Conservation (phyloP, 208 protist genomes). For the Trypanosoma rangeli region DNA sequence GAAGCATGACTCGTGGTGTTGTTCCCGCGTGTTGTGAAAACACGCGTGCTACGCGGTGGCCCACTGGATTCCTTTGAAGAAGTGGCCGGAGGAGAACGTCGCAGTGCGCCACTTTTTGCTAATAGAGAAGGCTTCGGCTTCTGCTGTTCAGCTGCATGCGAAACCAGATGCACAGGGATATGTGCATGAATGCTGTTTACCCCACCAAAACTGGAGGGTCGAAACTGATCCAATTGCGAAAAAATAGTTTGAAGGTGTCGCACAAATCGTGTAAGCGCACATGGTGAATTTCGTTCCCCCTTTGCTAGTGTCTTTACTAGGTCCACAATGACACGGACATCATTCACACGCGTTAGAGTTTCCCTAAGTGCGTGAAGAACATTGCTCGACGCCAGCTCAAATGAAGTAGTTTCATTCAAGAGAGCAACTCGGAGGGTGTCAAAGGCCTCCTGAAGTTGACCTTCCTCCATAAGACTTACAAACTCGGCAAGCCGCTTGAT, state of each 20-base stretch:
- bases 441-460: slow-evolving; percentile 43
- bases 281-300: slow-evolving; percentile 1
- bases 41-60: background rate
- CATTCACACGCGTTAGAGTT: slow-evolving; percentile 26
- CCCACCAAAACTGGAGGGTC: slow-evolving; percentile 28
- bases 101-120: background rate
- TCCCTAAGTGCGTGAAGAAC: slow-evolving; percentile 40
- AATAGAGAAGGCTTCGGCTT: slow-evolving; percentile 9
- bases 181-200: slow-evolving; percentile 33
- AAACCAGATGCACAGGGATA: slow-evolving; percentile 31
- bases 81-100: background rate
- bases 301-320: slow-evolving; percentile 33
- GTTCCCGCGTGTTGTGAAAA: background rate
- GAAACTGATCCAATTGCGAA: slow-evolving; percentile 39
- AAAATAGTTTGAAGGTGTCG: slow-evolving; percentile 37
- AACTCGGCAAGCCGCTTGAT: slow-evolving; percentile 38
- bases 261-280: slow-evolving; percentile 32
- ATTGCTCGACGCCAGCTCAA: slow-evolving; percentile 62
- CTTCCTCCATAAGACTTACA: slow-evolving; percentile 38
- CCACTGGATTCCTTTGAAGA: background rate
- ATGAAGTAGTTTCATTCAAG: slow-evolving; percentile 49
- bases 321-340: slow-evolving; percentile 30
- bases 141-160: slow-evolving; percentile 14
- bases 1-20: background rate
- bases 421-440: slow-evolving; percentile 40